Base-by-base conservation (phyloP, 306 rosid genomes). In the Sicyos edulis region DNA sequence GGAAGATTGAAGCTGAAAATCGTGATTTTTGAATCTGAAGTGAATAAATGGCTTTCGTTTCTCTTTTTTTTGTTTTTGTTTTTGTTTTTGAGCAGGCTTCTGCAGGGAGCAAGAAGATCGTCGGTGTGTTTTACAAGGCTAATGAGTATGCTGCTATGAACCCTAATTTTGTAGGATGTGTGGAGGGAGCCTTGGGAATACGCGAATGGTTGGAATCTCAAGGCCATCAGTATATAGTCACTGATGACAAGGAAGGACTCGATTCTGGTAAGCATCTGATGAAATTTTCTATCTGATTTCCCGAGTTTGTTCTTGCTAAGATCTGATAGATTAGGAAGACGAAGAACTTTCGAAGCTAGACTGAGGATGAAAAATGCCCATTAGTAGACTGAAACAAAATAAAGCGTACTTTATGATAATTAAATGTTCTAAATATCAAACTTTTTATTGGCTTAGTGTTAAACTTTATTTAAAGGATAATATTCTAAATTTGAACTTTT, bases 171-270 rank as follows among this genome's bases (percentile, higher is more conserved):
- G 88, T 93, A 51, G 98, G 98, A 42, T 93, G 96, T 75, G 89
- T 80, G 64, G 98, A 93, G 77, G 85, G 92, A 61, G 91, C 92
- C 15, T 81, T 93, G 75, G 97, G 97, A 29, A 90, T 93, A 3
- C 86, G 87, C 10, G 96, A 88, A 57, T 93, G 98, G 98, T 82
- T 93, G 10, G 97, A 90, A 85, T 93, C 97, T 15, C 90, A 87
- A 54, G 97, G 98, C 34, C 98, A 93, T 80, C 79, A 85, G 56
- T 93, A 90, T 78, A 82, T 93, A 19, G 98, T 93, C 77, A 93
- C 98, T 3, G 98, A 90, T 78, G 98, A 93, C 80, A 90, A 90
- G 80, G 98, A 90, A 37, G 98, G 98, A 74, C 89, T 85, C 0
- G 55, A 85, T 82, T 88, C 76, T 77, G 98, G 98, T 93, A 66